These are phyloP conservation scores for Diplodia seriata DNA, from an alignment of 2,329 filamentous ascomycete species.

Conservation along the genomic window DNA sequence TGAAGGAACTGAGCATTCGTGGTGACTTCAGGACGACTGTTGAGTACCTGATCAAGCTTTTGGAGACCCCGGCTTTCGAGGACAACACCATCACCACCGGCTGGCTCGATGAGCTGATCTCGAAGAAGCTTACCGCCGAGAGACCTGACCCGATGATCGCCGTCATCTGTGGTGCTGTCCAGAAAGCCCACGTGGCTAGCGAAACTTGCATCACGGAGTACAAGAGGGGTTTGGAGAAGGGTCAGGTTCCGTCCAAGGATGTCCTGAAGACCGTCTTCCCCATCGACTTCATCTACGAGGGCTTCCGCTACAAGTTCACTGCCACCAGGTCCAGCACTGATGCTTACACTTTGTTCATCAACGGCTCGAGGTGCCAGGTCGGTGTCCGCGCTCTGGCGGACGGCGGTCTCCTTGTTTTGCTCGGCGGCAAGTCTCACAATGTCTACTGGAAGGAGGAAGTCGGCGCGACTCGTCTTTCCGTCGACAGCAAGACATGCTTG, in stretches of 20 bases:
- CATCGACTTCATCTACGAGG: constrained; percentile 98
- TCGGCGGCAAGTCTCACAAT: constrained; percentile 93
- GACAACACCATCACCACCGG: constrained; percentile 99
- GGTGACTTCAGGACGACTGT: constrained; percentile 99
- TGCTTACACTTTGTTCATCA: constrained; percentile 98
- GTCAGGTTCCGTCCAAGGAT: constrained; percentile 95
- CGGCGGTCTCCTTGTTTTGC: constrained; percentile 87
- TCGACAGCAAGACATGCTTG: constrained; percentile 97
- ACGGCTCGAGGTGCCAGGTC: constrained; percentile 93
- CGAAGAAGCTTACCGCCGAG: constrained; percentile 95
- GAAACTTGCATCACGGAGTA: constrained; percentile 89
- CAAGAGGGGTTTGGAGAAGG: constrained; percentile 87
- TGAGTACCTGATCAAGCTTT: constrained; percentile 97
- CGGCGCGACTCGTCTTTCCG: constrained; percentile 90
- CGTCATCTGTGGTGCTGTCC: constrained; percentile 93
- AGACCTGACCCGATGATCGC: constrained; percentile 91
- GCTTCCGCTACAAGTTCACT: constrained; percentile 95
- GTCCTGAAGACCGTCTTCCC: constrained; percentile 97
- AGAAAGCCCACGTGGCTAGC: constrained; percentile 93
- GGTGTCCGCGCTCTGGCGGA: constrained; percentile 92
- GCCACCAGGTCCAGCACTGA: constrained; percentile 89
- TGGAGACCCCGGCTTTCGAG: constrained; percentile 97
- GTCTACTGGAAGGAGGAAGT: constrained; percentile 99
- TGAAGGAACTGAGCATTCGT: constrained; percentile 99
- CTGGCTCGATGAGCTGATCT: constrained; percentile 98